Evolutionary conservation across 2,329 filamentous ascomycete species (phyloP), one percentile per base, ranked within the genome.

Genomic region (Parasarocladium wereldwijsianum): DNA sequence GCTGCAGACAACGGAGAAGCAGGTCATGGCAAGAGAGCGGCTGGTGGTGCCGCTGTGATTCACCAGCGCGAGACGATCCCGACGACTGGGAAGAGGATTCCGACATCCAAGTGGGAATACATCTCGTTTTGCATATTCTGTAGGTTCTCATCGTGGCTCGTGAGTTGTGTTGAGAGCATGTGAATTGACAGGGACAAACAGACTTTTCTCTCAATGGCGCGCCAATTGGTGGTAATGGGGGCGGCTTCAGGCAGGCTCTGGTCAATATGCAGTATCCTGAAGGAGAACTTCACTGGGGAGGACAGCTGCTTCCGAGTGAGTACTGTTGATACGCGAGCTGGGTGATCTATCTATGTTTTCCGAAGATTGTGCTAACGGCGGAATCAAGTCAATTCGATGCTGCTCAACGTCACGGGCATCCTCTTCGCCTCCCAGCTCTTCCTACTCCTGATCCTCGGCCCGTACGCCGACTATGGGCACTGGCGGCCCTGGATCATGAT

Each of bases 401-500:
- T 42, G 10, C 36, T 40, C 14, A 31, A 40, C 28, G 33, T 40
- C 21, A 40, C 39, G 4, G 38, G 38, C n/a, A 34, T 42, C 29
- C 32, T 39, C 5, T 41, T 42, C 24, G 40, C 37, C 8, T 34
- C 36, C 7, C 40, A 42, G 26, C 36, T 41, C n/a, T 36, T 34
- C 20, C 29, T 34, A 8, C 35, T 42, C 11, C 25, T 42, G 19
- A 29, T 38, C 15, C 14, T 41, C 8, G 40, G 40, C n/a, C 38
- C 37, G 6, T 41, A 41, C 24, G 40, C 38, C 31, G 39, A 42
- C 32, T 42, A 40, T 17, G 40, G 40, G 21, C 38, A 37, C 26
- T 41, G 40, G 38, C 37, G 39, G 1, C 40, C 38, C 8, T 40
- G 35, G 34, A 42, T 42, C 33, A 38, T 42, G 35, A 41, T 42